Conservation (phyloP, 2,329 filamentous ascomycete genomes). For the Fusarium zealandicum region DNA sequence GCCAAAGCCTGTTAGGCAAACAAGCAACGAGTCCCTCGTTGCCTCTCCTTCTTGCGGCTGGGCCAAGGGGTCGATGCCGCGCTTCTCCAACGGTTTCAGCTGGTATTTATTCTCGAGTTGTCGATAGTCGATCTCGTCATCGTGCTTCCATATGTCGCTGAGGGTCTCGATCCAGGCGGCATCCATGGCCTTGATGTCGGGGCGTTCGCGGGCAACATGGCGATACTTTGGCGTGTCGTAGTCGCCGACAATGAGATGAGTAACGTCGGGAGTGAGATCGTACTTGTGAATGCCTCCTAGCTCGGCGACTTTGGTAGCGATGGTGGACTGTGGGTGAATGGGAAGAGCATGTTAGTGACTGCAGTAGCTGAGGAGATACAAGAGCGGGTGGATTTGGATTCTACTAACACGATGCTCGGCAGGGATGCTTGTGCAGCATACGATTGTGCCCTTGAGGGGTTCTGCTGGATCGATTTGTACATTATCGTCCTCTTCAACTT, state of each 20-base stretch:
- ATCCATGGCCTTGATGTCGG: constrained; percentile 83
- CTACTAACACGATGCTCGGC: constrained; percentile 74
- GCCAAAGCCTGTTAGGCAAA: constrained; percentile 66
- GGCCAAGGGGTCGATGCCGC: constrained; percentile 51
- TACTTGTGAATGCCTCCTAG: constrained; percentile 89
- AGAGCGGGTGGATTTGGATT: constrained; percentile 40
- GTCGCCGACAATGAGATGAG: constrained; percentile 90
- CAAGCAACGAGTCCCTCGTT: constrained; percentile 53
- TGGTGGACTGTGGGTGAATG: constrained; percentile 53
- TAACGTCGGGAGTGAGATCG: constrained; percentile 94
- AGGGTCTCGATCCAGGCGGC: constrained; percentile 87
- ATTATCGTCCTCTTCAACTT: constrained; percentile 37
- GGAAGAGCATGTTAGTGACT: background rate
- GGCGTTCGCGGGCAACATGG: constrained; percentile 88
- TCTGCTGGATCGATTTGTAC: constrained; percentile 61
- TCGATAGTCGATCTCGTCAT: constrained; percentile 76
- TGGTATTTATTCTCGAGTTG: constrained; percentile 72
- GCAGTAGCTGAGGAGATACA: constrained; percentile 1
- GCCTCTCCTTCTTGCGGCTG: constrained; percentile 25
- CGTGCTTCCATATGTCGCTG: constrained; percentile 79
- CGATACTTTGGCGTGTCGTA: constrained; percentile 92
- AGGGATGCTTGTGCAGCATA: constrained; percentile 88
- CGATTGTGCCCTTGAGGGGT: constrained; percentile 74
- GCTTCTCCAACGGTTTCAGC: constrained; percentile 67
- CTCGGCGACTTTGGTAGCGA: constrained; percentile 71